Evolutionary conservation across 228 moss, liverwort and hornwort genomes (phyloP), one percentile per base, ranked within the genome.

Genomic region (Sphagnum magellanicum): DNA sequence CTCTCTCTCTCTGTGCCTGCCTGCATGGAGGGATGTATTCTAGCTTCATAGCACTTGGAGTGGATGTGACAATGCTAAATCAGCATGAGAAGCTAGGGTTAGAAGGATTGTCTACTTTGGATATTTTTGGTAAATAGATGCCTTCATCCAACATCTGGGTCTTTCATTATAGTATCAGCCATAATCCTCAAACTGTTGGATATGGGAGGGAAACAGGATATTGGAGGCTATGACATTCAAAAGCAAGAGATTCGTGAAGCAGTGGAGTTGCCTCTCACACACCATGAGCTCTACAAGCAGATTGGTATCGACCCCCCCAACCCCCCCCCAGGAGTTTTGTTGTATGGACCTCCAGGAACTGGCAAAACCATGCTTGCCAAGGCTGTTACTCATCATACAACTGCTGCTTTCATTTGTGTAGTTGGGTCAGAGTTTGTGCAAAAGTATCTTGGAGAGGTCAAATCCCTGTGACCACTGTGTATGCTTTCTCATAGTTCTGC

Each of bases 341-440:
- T 93, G 49, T 93, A 93, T 73, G 93, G 93, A 61, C 89, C 91
- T 49, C 93, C 93, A 32, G 93, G 93, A 61, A 93, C 93, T 51
- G 93, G 91, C 63, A 93, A 93, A 74, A 93, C 93, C 5, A 91
- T 93, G 91, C 93, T 93, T 74, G 93, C 93, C 6, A 93, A 93
- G 84, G 93, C 94, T 79, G 91, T 94, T 2, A 91, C 94, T 49
- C 94, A 94, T 76, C 91, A 94, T 63, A 94, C 94, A 53, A 94
- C 94, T 60, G 94, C 94, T 11, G 94, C 94, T 50, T 94, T 94
- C 67, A 91, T 94, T 76, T 91, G 90, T 78, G 94, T 94, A 49
- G 94, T 94, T 48, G 94, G 94, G 58, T 91, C 91, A 14, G 94
- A 94, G 83, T 94, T 94, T 70, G 94, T 94, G 63, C 94, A 94